phyloP scores from a whole-genome alignment of 208 protist genomes.

The Wallacemonas rigidus region DNA sequence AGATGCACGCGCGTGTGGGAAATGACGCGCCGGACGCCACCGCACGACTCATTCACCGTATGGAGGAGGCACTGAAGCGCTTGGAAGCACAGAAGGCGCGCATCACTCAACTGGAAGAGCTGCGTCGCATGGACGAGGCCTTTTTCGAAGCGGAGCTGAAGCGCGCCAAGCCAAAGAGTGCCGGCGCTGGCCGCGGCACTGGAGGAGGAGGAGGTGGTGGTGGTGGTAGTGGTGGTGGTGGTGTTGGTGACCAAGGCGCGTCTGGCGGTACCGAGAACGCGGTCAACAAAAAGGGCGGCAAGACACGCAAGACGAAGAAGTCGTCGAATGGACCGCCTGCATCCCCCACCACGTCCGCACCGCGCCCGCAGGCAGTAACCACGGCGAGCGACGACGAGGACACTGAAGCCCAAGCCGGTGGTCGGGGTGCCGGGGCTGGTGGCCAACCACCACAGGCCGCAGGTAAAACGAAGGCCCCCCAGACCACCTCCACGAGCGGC shows the following conservation, averaged over 20 bases:
- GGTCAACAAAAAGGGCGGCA: constrained; percentile 9
- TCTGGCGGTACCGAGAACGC: background rate
- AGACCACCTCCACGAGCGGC: background rate
- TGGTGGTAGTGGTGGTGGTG: background rate
- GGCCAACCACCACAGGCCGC: background rate
- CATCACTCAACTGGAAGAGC: constrained; percentile 63
- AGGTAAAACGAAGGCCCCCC: background rate
- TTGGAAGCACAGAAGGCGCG: constrained; percentile 46
- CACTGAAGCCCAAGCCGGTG: background rate
- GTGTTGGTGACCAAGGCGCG: too few relatives aligned
- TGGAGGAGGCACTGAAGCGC: constrained; percentile 46
- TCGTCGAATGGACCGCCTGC: background rate
- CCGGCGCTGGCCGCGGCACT: background rate
- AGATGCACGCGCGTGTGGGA: constrained; percentile 22
- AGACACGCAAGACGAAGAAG: constrained; percentile 3
- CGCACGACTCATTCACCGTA: constrained; percentile 11
- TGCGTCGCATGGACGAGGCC: constrained; percentile 37
- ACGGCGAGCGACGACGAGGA: constrained; percentile 2
- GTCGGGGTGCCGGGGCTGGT: background rate
- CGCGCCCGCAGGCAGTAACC: background rate
- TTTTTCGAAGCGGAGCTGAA: constrained; percentile 25
- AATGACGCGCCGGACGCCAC: background rate
- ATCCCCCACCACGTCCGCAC: background rate
- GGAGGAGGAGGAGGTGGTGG: too few relatives aligned
- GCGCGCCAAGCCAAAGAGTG: background rate